phyloP scores from a whole-genome alignment of 805 yeast species.

The Hemisphaericaspora nanyangensis region DNA sequence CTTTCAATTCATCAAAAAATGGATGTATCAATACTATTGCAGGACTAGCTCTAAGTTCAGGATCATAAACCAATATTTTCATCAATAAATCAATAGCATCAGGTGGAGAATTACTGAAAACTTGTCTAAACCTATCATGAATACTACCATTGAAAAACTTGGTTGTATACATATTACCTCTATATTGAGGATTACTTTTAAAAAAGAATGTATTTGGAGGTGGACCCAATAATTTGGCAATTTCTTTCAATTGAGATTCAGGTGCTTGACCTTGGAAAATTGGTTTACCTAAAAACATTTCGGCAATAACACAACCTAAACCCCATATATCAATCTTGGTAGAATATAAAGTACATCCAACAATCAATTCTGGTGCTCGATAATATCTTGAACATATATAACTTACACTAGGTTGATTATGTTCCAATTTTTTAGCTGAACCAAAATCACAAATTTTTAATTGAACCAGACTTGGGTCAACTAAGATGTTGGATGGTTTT shows the following conservation, averaged over 20 bases:
- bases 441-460: slow-evolving; percentile 85
- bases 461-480: slow-evolving; percentile 63
- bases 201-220: slow-evolving; percentile 69
- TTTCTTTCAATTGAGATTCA: slow-evolving; percentile 81
- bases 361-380: slow-evolving; percentile 92
- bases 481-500: slow-evolving; percentile 77
- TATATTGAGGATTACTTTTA: slow-evolving; percentile 70
- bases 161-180: slow-evolving; percentile 69
- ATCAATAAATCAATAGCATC: slow-evolving; percentile 83
- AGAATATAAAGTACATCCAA: slow-evolving; percentile 84
- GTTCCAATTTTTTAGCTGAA: slow-evolving; percentile 74
- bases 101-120: slow-evolving; percentile 67
- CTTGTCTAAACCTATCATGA: slow-evolving; percentile 46
- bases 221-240: slow-evolving; percentile 85
- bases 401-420: slow-evolving; percentile 82
- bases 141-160: slow-evolving; percentile 56
- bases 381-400: slow-evolving; percentile 95
- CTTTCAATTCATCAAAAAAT: slow-evolving; percentile 83
- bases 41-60: slow-evolving; percentile 77
- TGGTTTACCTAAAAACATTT: slow-evolving; percentile 87
- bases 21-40: slow-evolving; percentile 81
- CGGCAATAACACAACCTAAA: slow-evolving; percentile 93
- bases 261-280: slow-evolving; percentile 95
- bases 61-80: slow-evolving; percentile 84
- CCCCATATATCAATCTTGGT: slow-evolving; percentile 98